Evolutionary conservation across 2,329 filamentous ascomycete species (phyloP).

Genomic region (Talaromyces piceae): DNA sequence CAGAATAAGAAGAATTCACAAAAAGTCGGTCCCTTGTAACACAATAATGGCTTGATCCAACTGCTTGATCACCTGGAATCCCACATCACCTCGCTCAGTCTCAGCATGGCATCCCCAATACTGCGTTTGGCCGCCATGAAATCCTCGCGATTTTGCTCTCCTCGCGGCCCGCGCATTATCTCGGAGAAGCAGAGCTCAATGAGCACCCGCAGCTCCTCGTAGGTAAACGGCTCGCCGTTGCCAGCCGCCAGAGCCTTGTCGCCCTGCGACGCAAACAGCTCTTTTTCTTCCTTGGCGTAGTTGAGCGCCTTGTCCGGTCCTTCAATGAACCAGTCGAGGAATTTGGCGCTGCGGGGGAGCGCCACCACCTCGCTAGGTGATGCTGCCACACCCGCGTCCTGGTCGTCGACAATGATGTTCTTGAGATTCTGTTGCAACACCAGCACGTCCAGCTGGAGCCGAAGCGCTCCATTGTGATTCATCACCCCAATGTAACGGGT

Average conservation of each 20-base stretch:
- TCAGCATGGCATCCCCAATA: slow-evolving; percentile 37
- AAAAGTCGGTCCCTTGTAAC: not conserved
- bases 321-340: slow-evolving; percentile 42
- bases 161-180: slow-evolving; percentile 33
- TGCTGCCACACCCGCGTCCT: slow-evolving; percentile 11
- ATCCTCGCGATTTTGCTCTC: slow-evolving; percentile 37
- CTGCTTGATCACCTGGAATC: slow-evolving; percentile 29
- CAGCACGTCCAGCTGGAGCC: slow-evolving; percentile 88
- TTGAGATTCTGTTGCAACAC: slow-evolving; percentile 96
- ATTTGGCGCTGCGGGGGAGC: slow-evolving; percentile 38
- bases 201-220: slow-evolving; percentile 39
- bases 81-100: slow-evolving; percentile 43
- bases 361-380: slow-evolving; percentile 32
- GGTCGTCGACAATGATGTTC: slow-evolving; percentile 58
- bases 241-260: slow-evolving; percentile 28
- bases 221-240: slow-evolving; percentile 37
- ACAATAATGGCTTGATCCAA: not conserved
- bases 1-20: not conserved
- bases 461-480: slow-evolving; percentile 74
- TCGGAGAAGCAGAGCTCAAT: slow-evolving; percentile 42
- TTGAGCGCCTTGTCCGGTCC: slow-evolving; percentile 38
- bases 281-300: slow-evolving; percentile 39
- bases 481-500: slow-evolving; percentile 67
- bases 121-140: slow-evolving; percentile 40
- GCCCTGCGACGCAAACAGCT: slow-evolving; percentile 29